phyloP scores from a whole-genome alignment of 2,329 filamentous ascomycete genomes.

The Aspergillus proliferans region DNA sequence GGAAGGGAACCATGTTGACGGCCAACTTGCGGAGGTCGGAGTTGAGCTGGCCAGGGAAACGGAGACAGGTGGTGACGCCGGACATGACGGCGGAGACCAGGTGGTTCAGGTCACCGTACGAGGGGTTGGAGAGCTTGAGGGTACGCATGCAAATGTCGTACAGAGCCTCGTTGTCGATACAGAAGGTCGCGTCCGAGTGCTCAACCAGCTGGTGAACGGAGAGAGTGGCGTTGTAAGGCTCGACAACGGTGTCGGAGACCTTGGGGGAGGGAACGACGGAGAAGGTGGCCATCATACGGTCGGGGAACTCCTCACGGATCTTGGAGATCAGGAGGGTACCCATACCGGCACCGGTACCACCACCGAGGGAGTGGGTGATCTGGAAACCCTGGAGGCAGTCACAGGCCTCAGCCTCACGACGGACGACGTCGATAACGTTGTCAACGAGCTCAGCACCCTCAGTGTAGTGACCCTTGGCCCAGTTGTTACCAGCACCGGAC shows the following conservation, averaged over 20 bases:
- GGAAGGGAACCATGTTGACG: constrained; percentile 99
- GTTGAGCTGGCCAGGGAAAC: constrained; percentile 99
- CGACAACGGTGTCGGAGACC: constrained; percentile 98
- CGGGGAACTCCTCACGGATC: constrained; percentile 99
- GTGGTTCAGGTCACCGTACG: constrained; percentile 99
- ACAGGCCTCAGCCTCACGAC: constrained; percentile 96
- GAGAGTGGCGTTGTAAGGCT: constrained; percentile 99
- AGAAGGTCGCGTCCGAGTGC: constrained; percentile 99
- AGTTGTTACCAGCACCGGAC: constrained; percentile 99
- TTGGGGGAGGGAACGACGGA: constrained; percentile 98
- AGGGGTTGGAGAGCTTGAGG: constrained; percentile 96
- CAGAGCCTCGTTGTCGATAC: constrained; percentile 99
- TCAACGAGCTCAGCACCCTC: constrained; percentile 99
- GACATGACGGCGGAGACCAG: constrained; percentile 99
- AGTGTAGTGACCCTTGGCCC: constrained; percentile 99
- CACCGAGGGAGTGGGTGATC: constrained; percentile 99
- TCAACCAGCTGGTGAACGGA: constrained; percentile 98
- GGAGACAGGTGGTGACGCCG: constrained; percentile 94
- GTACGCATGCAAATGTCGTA: constrained; percentile 99
- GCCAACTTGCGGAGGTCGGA: constrained; percentile 98
- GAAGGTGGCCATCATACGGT: constrained; percentile 99
- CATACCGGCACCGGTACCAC: constrained; percentile 99
- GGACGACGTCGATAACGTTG: constrained; percentile 95
- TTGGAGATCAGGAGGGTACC: constrained; percentile 99
- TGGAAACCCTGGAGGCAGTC: constrained; percentile 99